phyloP scores from a whole-genome alignment of 306 rosid genomes.

The Acacia crassicarpa region DNA sequence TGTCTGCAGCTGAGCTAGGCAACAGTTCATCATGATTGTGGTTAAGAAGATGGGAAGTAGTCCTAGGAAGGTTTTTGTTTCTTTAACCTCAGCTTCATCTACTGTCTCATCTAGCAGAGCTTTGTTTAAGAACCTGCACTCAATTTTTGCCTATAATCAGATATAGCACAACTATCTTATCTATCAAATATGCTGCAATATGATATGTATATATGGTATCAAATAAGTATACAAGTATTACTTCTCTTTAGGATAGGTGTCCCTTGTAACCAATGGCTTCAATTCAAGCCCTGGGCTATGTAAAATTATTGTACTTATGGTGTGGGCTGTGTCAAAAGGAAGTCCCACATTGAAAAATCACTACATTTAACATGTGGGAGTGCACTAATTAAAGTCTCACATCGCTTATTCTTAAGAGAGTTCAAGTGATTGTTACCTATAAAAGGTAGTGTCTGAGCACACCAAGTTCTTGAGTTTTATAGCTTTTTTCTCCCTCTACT shows the following conservation, averaged over 20 bases:
- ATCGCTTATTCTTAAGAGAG: no score
- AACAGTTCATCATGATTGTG: slow-evolving; percentile 46
- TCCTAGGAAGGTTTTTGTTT: slow-evolving; percentile 46
- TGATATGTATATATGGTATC: background rate
- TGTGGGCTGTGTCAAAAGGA: background rate
- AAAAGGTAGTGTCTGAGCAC: background rate
- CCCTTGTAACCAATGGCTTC: background rate
- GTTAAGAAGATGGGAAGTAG: slow-evolving; percentile 35
- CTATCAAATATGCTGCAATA: background rate
- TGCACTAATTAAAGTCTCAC: background rate
- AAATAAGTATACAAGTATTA: background rate
- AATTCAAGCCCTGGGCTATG: background rate
- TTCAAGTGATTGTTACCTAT: no score
- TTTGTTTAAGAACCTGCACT: slow-evolving; percentile 35
- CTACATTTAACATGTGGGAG: no score
- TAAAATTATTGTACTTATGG: background rate
- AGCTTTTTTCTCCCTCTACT: no score
- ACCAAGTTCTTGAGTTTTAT: no score
- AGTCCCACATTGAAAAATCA: background rate
- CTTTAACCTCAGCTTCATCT: slow-evolving; percentile 24
- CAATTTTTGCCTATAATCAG: background rate
- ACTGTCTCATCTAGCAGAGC: slow-evolving; percentile 30
- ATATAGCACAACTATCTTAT: no score
- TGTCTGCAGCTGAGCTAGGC: slow-evolving; percentile 41
- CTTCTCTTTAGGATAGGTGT: background rate